Conservation (phyloP, 2,329 filamentous ascomycete genomes). For the Monosporascus sp. region DNA sequence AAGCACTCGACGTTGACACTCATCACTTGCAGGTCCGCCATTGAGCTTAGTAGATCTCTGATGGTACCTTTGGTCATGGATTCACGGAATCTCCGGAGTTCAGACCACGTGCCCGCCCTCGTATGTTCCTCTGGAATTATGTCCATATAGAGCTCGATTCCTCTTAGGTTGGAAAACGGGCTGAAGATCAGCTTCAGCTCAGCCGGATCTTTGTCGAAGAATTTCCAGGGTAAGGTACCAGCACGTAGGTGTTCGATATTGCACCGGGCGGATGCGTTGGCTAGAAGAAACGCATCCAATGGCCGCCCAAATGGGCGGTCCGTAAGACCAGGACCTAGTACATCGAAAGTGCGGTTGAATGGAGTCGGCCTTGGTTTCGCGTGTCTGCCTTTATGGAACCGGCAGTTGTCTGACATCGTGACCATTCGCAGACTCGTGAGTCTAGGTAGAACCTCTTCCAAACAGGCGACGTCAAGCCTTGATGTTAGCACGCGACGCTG, state of each 20-base stretch:
- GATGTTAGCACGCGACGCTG: neutral
- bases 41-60: neutral
- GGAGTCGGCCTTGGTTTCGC: neutral
- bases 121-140: neutral
- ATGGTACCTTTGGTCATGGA: neutral
- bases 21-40: neutral
- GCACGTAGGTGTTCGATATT: neutral
- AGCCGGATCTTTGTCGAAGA: neutral
- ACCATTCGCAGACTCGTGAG: neutral
- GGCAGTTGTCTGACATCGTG: neutral
- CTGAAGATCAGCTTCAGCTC: neutral
- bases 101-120: neutral
- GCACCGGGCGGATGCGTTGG: neutral
- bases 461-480: neutral
- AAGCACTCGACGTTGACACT: neutral
- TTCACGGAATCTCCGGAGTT: neutral
- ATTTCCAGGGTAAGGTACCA: neutral
- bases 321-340: accelerated
- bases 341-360: neutral
- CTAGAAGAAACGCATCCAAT: neutral
- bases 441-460: neutral
- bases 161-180: neutral
- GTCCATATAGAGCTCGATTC: neutral
- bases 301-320: neutral
- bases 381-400: neutral